These are phyloP conservation scores for Rhinocladiella similis DNA, from an alignment of 2,329 filamentous ascomycete genomes.

Conservation along the genomic window DNA sequence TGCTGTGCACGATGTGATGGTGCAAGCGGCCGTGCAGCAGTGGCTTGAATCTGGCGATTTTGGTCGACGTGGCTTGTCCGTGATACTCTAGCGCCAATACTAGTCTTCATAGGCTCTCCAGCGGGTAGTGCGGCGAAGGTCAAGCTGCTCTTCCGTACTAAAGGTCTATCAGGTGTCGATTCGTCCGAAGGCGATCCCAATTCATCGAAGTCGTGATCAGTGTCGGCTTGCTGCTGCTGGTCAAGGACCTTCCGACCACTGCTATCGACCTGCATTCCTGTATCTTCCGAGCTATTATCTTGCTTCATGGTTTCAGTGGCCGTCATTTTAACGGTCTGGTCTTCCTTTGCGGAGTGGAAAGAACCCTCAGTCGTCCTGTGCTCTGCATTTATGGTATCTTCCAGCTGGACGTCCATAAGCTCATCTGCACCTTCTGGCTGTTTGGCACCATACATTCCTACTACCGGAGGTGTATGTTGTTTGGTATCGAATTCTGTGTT, in stretches of 20 bases:
- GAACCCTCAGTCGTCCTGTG: conserved; percentile 42
- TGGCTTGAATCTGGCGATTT: conserved; percentile 39
- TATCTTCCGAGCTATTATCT: conserved; percentile 34
- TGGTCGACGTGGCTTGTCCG: conserved; percentile 71
- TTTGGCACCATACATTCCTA: too few relatives aligned
- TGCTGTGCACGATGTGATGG: conserved; percentile 3
- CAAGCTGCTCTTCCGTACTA: conserved; percentile 89
- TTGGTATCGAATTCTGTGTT: conserved; percentile 39
- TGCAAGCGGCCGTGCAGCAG: conserved; percentile 58
- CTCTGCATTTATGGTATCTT: conserved; percentile 37
- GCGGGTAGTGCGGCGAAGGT: conserved; percentile 92
- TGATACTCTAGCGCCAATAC: conserved; percentile 70
- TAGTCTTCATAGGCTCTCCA: conserved; percentile 88
- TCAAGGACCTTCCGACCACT: background rate
- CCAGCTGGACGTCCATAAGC: conserved; percentile 34
- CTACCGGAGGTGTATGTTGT: too few relatives aligned
- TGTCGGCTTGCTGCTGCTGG: conserved; percentile 30
- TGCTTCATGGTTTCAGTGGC: conserved; percentile 17
- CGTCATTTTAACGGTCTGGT: conserved; percentile 37
- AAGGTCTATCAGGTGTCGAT: conserved; percentile 57
- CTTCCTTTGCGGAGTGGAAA: conserved; percentile 45
- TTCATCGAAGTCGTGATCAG: conserved; percentile 43
- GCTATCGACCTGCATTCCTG: conserved; percentile 24
- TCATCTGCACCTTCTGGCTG: background rate
- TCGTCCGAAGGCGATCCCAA: conserved; percentile 50